phyloP scores from a whole-genome alignment of 169 alveolate species.

The Plasmodium coatneyi region DNA sequence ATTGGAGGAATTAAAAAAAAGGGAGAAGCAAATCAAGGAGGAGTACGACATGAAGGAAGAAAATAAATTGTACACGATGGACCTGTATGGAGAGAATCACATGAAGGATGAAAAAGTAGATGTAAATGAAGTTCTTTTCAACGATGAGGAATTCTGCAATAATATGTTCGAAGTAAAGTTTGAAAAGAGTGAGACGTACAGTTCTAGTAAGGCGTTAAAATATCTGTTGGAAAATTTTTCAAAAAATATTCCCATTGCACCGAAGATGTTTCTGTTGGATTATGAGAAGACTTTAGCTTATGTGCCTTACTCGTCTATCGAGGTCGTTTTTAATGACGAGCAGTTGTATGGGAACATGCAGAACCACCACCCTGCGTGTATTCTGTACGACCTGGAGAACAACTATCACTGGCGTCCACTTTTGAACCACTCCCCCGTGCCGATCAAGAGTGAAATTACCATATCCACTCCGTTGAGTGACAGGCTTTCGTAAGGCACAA shows the following conservation, averaged over 20 bases:
- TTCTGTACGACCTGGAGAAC: constrained; percentile 86
- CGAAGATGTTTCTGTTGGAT: constrained; percentile 77
- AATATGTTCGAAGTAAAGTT: constrained; percentile 72
- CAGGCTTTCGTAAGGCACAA: constrained; percentile 38
- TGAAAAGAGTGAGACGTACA: constrained; percentile 73
- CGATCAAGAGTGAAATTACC: constrained; percentile 68
- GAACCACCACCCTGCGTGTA: constrained; percentile 89
- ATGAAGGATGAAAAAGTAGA: constrained; percentile 73
- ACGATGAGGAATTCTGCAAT: constrained; percentile 69
- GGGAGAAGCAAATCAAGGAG: constrained; percentile 46
- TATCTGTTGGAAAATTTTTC: constrained; percentile 77
- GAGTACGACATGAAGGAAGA: constrained; percentile 69
- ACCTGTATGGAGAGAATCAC: constrained; percentile 47
- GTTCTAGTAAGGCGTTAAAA: constrained; percentile 65
- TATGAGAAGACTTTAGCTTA: constrained; percentile 82
- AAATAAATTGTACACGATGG: constrained; percentile 65
- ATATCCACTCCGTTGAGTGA: constrained; percentile 70
- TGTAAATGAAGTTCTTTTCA: constrained; percentile 29
- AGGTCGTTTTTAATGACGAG: constrained; percentile 86
- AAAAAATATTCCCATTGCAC: constrained; percentile 79
- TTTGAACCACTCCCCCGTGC: constrained; percentile 77
- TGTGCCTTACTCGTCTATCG: constrained; percentile 88
- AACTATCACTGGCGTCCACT: constrained; percentile 86
- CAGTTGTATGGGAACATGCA: constrained; percentile 90
- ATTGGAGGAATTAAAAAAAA: constrained; percentile 55